Conservation (phyloP, 805 yeast species). For the Candida ulmi region DNA sequence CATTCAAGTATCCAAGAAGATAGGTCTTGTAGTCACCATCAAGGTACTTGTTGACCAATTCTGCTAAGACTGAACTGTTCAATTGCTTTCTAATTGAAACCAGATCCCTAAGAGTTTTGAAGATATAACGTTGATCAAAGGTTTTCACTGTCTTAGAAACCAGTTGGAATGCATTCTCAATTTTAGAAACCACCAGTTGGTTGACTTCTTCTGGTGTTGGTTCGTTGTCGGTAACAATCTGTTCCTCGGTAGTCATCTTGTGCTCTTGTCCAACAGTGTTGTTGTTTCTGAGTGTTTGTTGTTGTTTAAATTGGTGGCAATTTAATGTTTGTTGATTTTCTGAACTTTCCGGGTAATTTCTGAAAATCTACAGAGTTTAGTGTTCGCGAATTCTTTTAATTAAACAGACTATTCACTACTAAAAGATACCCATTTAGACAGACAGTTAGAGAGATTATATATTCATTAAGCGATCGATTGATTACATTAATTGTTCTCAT, state of each 20-base stretch:
- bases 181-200: slow-evolving; percentile 25
- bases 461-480: no score
- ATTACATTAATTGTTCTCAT: no score
- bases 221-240: slow-evolving; percentile 21
- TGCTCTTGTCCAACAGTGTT: no score
- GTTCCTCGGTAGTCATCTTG: slow-evolving; percentile 20
- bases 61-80: slow-evolving; percentile 45
- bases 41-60: slow-evolving; percentile 58
- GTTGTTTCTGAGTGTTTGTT: neutral
- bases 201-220: slow-evolving; percentile 25
- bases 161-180: slow-evolving; percentile 28
- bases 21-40: slow-evolving; percentile 34
- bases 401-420: no score
- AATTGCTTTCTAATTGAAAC: slow-evolving; percentile 67
- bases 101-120: slow-evolving; percentile 80
- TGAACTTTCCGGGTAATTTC: no score
- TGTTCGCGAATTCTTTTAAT: no score
- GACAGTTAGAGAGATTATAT: no score
- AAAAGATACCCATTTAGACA: no score
- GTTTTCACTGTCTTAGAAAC: slow-evolving; percentile 55
- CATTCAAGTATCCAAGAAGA: slow-evolving; percentile 35
- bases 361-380: no score
- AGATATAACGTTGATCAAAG: slow-evolving; percentile 81
- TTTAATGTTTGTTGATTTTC: neutral
- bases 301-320: neutral